A percentile compares a stretch with the other conserved stretches of the same genome.
phyloP scores from a whole-genome alignment of 495 filamentous ascomycete genomes.

The Penicillium goetzii region DNA sequence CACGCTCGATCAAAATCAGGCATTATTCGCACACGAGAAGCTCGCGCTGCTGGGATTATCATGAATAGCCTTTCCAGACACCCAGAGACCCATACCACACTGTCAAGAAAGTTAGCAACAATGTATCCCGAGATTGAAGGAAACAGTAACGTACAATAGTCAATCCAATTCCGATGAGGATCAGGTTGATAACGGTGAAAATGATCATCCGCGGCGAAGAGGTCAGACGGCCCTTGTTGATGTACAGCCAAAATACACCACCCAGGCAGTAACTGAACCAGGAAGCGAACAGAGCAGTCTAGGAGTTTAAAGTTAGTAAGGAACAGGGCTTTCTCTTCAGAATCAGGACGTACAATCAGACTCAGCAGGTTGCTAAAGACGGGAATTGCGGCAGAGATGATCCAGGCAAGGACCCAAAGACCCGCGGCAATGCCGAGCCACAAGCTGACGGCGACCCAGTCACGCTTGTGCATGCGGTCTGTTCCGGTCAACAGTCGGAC shows the following conservation, averaged over 20 bases:
- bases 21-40: conserved; percentile 51
- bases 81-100: conserved; percentile 51
- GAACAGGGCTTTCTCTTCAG: background rate
- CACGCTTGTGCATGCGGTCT: conserved; percentile 64
- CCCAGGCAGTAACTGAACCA: conserved; percentile 52
- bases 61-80: conserved; percentile 47
- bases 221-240: conserved; percentile 41
- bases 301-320: conserved; percentile 17
- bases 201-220: conserved; percentile 37
- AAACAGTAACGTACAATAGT: conserved; percentile 34
- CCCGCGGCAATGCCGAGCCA: conserved; percentile 61
- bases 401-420: conserved; percentile 69
- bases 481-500: conserved; percentile 61
- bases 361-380: conserved; percentile 69
- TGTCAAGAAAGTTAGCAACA: conserved; percentile 19
- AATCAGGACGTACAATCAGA: conserved; percentile 47
- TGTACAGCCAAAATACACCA: conserved; percentile 49
- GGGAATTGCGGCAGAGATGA: conserved; percentile 73
- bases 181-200: conserved; percentile 37
- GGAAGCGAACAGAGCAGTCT: conserved; percentile 47
- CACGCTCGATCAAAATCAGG: conserved; percentile 11
- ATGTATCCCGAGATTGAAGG: background rate
- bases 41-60: conserved; percentile 41
- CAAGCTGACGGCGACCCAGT: conserved; percentile 48
- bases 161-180: conserved; percentile 38